phyloP scores from a whole-genome alignment of 805 yeast species.

The Zygosaccharomyces bisporus region DNA sequence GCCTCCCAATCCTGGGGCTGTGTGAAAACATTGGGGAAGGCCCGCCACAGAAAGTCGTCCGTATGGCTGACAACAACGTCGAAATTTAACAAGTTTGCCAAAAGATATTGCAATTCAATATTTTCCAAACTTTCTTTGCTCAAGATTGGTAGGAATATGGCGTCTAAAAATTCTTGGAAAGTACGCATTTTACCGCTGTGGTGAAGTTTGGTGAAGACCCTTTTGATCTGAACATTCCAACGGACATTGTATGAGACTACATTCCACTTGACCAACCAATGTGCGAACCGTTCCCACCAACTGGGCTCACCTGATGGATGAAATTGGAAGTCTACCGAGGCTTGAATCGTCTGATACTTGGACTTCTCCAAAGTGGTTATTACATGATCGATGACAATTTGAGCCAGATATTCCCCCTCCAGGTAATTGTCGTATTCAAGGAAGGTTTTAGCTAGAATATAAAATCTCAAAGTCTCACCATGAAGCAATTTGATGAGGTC shows the following conservation, averaged over 20 bases:
- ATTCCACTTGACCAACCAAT: slow-evolving; percentile 38
- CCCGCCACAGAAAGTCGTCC: slow-evolving; percentile 29
- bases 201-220: slow-evolving; percentile 32
- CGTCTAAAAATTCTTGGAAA: slow-evolving; percentile 36
- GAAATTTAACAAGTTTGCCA: slow-evolving; percentile 34
- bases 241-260: slow-evolving; percentile 40
- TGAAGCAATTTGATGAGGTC: slow-evolving; percentile 19
- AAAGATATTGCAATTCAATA: slow-evolving; percentile 31
- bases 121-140: slow-evolving; percentile 24
- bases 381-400: slow-evolving; percentile 33
- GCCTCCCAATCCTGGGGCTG: slow-evolving; percentile 33
- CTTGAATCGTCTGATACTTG: slow-evolving; percentile 39
- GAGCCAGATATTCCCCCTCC: slow-evolving; percentile 40
- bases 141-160: slow-evolving; percentile 37
- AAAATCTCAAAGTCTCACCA: slow-evolving; percentile 27
- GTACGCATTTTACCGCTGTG: slow-evolving; percentile 20
- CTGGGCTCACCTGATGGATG: slow-evolving; percentile 12
- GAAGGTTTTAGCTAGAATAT: slow-evolving; percentile 35
- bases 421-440: slow-evolving; percentile 38
- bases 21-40: slow-evolving; percentile 20
- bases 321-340: slow-evolving; percentile 36
- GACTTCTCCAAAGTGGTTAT: slow-evolving; percentile 36
- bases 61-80: slow-evolving; percentile 32
- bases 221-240: slow-evolving; percentile 38
- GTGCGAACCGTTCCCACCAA: slow-evolving; percentile 37